Base-by-base conservation (phyloP, 129 eudicot genomes). In the Scalesia atractyloides region DNA sequence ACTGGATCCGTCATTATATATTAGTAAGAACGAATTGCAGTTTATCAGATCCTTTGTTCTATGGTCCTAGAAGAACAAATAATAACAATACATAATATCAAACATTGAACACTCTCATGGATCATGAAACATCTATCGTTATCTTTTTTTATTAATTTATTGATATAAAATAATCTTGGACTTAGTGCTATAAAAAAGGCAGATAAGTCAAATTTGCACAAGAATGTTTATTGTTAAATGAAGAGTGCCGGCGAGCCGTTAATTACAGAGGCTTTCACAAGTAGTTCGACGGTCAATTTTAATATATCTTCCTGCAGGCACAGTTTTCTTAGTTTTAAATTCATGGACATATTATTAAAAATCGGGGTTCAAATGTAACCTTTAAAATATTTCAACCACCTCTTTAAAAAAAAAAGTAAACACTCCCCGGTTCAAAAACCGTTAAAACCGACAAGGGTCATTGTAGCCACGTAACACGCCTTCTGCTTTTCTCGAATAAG, bases 211-310 rank as follows among this genome's bases (percentile, higher is more conserved):
- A 75, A 66, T 16, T 46, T 58, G 74, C 41, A 68, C 14, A 58
- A 44, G 41, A 49, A 53, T 10, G 41, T 69, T 48, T 37, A 34
- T 60, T 77, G 20, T 70, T 78, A 39, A 70, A 64, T 64, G 51
- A 47, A 8, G 44, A 70, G 66, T 70, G 82, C 82, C 82, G 82
- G 82, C 77, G 61, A 71, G 81, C 76, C 54, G 71, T 70, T 41
- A 62, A 64, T 53, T 53, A 52, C 48, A 64, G 43, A 61, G 64
- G 34, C 34, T 33, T 30, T 68, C 2, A 20, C 19, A 62, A 59
- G 76, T 69, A 20, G 66, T 51, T 41, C 60, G 77, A 51, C 82
- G 82, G 82, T 72, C 66, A 66, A 70, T 63, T 62, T 70, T 66
- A 62, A 37, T 70, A 78, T 24, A 49, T 37, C 37, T 63, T 52